phyloP scores from a whole-genome alignment of 2,329 filamentous ascomycete genomes.

The Claviceps sp. region DNA sequence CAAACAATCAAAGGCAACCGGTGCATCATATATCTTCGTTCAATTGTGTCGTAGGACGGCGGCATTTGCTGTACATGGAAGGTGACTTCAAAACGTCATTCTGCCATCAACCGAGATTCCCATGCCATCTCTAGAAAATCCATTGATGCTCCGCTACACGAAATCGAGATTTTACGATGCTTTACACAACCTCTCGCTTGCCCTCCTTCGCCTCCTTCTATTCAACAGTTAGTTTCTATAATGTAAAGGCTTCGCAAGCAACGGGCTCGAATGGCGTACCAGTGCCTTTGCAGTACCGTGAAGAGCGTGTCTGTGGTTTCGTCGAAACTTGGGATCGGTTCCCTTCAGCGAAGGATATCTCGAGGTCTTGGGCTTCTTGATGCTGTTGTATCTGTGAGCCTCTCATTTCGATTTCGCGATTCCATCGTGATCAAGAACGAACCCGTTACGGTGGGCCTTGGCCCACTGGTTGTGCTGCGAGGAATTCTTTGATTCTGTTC shows the following conservation, averaged over 20 bases:
- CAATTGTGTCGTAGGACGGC: neutral
- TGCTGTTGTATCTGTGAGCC: constrained; percentile 42
- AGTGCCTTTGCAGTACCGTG: constrained; percentile 97
- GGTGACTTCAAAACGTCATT: neutral
- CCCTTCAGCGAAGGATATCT: constrained; percentile 98
- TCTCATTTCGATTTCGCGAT: neutral
- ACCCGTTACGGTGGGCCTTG: constrained; percentile 99
- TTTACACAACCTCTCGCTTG: constrained; percentile 75
- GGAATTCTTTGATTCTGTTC: constrained; percentile 96
- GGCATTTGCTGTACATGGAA: neutral
- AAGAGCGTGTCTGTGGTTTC: constrained; percentile 99
- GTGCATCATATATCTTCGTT: neutral
- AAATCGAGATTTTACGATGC: neutral
- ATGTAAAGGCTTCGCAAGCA: neutral
- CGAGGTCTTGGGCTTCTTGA: constrained; percentile 99
- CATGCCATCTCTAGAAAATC: neutral
- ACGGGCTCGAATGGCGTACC: constrained; percentile 44
- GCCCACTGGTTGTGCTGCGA: constrained; percentile 97
- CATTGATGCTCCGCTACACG: neutral
- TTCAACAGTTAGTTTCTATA: constrained; percentile 19
- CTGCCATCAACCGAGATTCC: neutral
- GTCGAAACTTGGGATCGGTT: constrained; percentile 98
- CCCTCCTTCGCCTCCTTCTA: constrained; percentile 97
- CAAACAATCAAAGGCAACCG: neutral
- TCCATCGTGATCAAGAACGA: constrained; percentile 27